Evolutionary conservation across 495 filamentous ascomycete genomes (phyloP).

Genomic region (Penicillium soppii): DNA sequence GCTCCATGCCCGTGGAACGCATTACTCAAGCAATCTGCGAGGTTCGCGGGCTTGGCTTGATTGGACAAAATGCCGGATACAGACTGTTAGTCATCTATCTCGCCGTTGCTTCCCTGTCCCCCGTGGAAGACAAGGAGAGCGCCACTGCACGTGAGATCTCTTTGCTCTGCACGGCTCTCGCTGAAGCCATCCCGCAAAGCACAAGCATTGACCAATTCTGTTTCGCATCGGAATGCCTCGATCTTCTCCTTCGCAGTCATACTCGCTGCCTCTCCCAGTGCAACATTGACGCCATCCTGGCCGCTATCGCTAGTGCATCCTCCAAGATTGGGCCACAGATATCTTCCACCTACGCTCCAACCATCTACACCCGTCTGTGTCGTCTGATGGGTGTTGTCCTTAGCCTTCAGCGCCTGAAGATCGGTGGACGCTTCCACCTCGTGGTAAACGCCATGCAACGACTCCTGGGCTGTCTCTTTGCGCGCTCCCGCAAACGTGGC

Average conservation of each 20-base stretch:
- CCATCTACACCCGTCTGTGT: conserved; percentile 62
- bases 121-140: conserved; percentile 43
- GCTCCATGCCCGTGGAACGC: conserved; percentile 28
- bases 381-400: conserved; percentile 55
- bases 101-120: conserved; percentile 30
- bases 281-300: conserved; percentile 66
- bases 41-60: conserved; percentile 33
- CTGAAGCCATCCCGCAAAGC: conserved; percentile 31
- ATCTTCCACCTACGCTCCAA: conserved; percentile 40
- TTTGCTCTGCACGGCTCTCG: conserved; percentile 31
- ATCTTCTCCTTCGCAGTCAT: conserved; percentile 57
- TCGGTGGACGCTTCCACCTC: conserved; percentile 70
- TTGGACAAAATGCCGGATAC: conserved; percentile 29
- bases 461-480: conserved; percentile 65
- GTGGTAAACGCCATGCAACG: conserved; percentile 61
- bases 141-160: conserved; percentile 36
- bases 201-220: conserved; percentile 53
- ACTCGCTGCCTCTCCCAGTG: conserved; percentile 60
- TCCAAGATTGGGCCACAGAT: conserved; percentile 41
- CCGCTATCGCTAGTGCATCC: conserved; percentile 53
- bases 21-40: conserved; percentile 33
- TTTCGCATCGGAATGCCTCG: conserved; percentile 53
- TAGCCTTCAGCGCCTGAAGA: conserved; percentile 61
- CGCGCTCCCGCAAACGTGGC: conserved; percentile 45
- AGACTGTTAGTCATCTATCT: conserved; percentile 40